Conservation (phyloP, 495 filamentous ascomycete genomes). For the Penicillium cataractarum region DNA sequence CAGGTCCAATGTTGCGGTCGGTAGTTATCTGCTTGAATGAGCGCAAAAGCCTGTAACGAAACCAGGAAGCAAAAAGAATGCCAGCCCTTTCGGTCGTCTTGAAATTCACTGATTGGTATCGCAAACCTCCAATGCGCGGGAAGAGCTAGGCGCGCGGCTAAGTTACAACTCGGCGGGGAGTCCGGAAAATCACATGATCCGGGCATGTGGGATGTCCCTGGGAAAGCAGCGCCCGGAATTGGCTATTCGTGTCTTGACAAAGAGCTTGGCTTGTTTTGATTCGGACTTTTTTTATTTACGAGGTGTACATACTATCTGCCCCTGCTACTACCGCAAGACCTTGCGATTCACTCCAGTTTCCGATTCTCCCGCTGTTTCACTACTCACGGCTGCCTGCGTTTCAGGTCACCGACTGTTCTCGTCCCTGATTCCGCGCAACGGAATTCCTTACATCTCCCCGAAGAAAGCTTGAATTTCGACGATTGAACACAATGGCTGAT, state of each 20-base stretch:
- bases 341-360: neutral
- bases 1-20: neutral
- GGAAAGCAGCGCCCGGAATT: conserved; percentile 18
- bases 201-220: conserved; percentile 30
- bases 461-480: conserved; percentile 1
- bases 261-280: conserved; percentile 12
- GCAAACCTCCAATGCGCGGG: conserved; percentile 13
- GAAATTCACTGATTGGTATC: neutral
- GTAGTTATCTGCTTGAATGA: neutral
- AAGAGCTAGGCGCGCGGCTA: conserved; percentile 35
- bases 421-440: conserved; percentile 17
- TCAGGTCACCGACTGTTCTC: conserved; percentile 14
- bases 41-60: neutral
- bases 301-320: conserved; percentile 25
- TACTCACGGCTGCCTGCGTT: conserved; percentile 17
- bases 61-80: neutral
- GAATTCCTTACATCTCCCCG: conserved; percentile 5
- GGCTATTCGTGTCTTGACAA: conserved; percentile 8
- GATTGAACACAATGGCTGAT: conserved; percentile 41
- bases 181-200: conserved; percentile 25
- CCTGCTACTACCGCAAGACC: neutral
- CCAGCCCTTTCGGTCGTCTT: neutral
- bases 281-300: neutral
- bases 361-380: conserved; percentile 1
- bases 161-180: conserved; percentile 15